phyloP scores from a whole-genome alignment of 2,329 filamentous ascomycete genomes.

The Trichoderma asperellum region DNA sequence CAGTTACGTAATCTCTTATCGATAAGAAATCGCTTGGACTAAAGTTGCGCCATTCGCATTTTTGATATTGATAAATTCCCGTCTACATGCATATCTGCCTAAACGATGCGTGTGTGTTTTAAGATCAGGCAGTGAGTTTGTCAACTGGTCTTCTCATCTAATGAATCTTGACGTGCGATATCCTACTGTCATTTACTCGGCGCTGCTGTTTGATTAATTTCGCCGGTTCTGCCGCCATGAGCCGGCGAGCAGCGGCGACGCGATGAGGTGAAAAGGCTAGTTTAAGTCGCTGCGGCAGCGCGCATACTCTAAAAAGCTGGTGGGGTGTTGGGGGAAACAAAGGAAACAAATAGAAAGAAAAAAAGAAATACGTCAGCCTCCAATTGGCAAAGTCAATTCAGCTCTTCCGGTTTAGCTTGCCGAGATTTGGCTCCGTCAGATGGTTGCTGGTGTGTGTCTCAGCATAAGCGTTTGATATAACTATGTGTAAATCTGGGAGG shows the following conservation, averaged over 20 bases:
- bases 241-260: neutral
- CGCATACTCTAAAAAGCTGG: neutral
- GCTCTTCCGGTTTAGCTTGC: neutral
- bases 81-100: neutral
- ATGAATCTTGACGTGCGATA: neutral
- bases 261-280: neutral
- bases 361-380: neutral
- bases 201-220: neutral
- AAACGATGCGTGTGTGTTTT: neutral
- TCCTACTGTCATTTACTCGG: neutral
- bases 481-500: neutral
- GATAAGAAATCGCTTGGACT: neutral
- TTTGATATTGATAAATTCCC: neutral
- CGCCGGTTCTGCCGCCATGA: neutral
- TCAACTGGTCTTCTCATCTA: neutral
- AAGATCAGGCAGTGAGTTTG: neutral
- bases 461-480: neutral
- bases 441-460: neutral
- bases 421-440: neutral
- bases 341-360: neutral
- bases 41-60: neutral
- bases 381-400: neutral
- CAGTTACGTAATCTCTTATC: conserved; percentile 21
- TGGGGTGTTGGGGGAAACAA: neutral
- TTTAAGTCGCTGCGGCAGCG: neutral